Percentiles rank a stretch among this genome's conserved stretches.
Conservation (phyloP, 495 filamentous ascomycete genomes). For the Extremus antarcticus region DNA sequence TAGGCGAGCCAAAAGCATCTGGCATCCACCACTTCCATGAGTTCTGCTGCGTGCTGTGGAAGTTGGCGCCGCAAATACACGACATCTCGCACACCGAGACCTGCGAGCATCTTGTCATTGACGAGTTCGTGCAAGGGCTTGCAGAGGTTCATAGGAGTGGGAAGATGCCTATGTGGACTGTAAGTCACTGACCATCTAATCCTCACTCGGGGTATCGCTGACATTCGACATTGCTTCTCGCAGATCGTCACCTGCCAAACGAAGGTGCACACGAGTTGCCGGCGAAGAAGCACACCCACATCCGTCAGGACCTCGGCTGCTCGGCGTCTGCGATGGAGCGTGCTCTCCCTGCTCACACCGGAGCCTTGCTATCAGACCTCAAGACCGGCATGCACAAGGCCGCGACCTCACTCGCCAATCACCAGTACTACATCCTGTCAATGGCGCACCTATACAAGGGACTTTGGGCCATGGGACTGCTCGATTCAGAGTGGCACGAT, state of each 20-base stretch:
- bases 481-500: conserved; percentile 5
- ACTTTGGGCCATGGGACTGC: neutral
- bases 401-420: conserved; percentile 1
- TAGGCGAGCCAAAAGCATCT: neutral
- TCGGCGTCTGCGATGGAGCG: neutral
- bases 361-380: neutral
- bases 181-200: neutral
- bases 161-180: neutral
- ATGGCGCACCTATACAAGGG: conserved; percentile 2
- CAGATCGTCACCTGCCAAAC: neutral
- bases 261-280: neutral
- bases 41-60: neutral
- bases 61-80: conserved; percentile 1
- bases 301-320: neutral
- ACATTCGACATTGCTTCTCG: neutral
- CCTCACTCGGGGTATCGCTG: too few species aligned
- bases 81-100: neutral
- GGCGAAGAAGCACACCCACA: neutral
- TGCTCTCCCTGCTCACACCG: conserved; percentile 1
- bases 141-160: neutral
- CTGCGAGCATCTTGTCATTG: conserved; percentile 5
- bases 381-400: conserved; percentile 3
- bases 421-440: neutral
- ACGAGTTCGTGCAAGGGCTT: conserved; percentile 7
- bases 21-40: neutral